Base-by-base conservation (phyloP, 2,329 filamentous ascomycete genomes). In the Lachnellula willkommii region DNA sequence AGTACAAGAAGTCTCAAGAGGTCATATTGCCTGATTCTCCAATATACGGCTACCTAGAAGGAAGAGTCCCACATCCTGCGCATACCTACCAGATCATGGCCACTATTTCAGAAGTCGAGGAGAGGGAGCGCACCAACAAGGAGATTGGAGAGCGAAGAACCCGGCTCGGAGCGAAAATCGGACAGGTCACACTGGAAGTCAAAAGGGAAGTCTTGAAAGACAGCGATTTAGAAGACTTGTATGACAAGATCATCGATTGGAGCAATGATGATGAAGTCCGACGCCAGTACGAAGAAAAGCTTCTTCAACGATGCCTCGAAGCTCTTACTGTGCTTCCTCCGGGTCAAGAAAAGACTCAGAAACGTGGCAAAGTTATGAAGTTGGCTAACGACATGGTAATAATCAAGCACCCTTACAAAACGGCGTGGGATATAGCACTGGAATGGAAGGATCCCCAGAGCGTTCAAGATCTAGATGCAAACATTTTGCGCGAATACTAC, bases 381-480 rank as follows among this genome's bases (percentile, higher is more conserved):
- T 76, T 94, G 52, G 91, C 93, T 0, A 84, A 86, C 60, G 94
- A 93, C 59, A 96, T 99, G 89, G 93, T 99, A 58, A 89, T 96
- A 57, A 94, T 99, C 69, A 92, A 93, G 65, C 91, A 97, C 65
- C 89, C 90, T 0, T 96, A 87, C 72, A 83, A 87, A 60, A 78
- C 95, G 15, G 94, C 94, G 0, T 99, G 95, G 95, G 87, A 90
- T 65, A 87, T 96, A 58, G 81, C 88, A 32, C 78, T 99, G 56
- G 90, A 97, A 68, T 97, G 93, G 89, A 82, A 88, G 63, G 92
- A 96, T 70, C 76, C 84, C 43, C 84, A 89, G 64, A 82, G 82
- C 47, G 80, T 94, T 48, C 76, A 79, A n/a, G 82, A 90, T 26
- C 88, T 90, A 76, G 92, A 97, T 67, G 80, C 83, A 45, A 83